Evolutionary conservation across 2,329 filamentous ascomycete species (phyloP), one percentile per base, ranked within the genome.

Genomic region (Paecilomyces dactylethromorphus): DNA sequence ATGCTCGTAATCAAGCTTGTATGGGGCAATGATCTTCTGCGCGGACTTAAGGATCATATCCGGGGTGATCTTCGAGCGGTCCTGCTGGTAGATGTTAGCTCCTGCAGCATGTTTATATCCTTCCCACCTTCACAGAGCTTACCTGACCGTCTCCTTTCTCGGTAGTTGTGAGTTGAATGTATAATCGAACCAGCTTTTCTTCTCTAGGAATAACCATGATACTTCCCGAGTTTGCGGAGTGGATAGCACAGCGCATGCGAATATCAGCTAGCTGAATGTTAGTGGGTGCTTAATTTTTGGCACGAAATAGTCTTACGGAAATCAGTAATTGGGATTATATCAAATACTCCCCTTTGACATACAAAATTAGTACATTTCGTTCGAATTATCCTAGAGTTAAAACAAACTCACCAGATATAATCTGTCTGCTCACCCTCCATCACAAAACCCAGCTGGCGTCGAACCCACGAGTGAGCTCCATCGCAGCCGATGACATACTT

Each of bases 141-240:
- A 52, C 50, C 5, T 52, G 50, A 6, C 50, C 50, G 21, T 22
- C 22, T 29, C 50, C 56, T 70, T 67, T 77, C 62, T 33, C 76
- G 65, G 65, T 80, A 65, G 61, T 73, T 0, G 71, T 83, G 18
- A 90, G 77, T 68, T 89, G 85, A 55, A 89, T 87, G 59, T 88
- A 88, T 1, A 88, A 68, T 3, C 87, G 79, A 0, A 87, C 84
- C 3, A 89, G 74, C 58, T 81, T 84, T 35, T 84, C 81, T 66
- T 88, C 86, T 13, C 86, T 78, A 0, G 86, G 86, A 18, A 88
- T 87, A 1, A 87, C 79, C 83, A 88, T 86, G 24, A 88, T 71
- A 56, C 79, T 85, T 0, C 86, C 86, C 7, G 78, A 72, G 53
- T 78, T 70, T 15, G 77, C 81, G 4, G 81, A 82, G 64, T 87